Percentiles rank a stretch among this genome's conserved stretches.
These are phyloP conservation scores for Xylariaceae sp. DNA, from an alignment of 2,329 filamentous ascomycete genomes.

Conservation along the genomic window DNA sequence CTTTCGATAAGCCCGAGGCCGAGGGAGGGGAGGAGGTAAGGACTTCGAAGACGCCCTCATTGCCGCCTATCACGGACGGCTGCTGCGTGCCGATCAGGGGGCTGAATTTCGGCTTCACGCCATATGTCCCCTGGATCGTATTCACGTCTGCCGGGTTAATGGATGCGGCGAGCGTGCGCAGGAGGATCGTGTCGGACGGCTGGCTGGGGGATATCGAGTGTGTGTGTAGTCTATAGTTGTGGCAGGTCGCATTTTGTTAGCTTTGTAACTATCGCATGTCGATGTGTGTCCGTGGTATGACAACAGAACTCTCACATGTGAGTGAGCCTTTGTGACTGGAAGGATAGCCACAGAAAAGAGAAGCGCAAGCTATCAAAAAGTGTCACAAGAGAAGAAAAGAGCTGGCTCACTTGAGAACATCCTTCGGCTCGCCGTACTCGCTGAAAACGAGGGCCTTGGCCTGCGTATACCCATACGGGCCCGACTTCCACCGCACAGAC, in stretches of 20 bases:
- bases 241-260: too few relatives aligned
- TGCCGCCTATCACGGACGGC: slow-evolving; percentile 75
- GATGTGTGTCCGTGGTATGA: too few relatives aligned
- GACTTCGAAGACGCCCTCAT: slow-evolving; percentile 94
- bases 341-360: too few relatives aligned
- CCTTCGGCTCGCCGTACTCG: slow-evolving; percentile 66
- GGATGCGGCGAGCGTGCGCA: slow-evolving; percentile 83
- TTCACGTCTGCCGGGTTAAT: slow-evolving; percentile 98
- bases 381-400: not conserved
- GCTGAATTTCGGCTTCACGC: slow-evolving; percentile 72
- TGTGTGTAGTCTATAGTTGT: slow-evolving; percentile 52
- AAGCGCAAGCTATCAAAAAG: too few relatives aligned
- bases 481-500: slow-evolving; percentile 46
- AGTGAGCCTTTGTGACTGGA: too few relatives aligned
- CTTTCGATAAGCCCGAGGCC: slow-evolving; percentile 53
- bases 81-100: slow-evolving; percentile 68
- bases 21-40: slow-evolving; percentile 54
- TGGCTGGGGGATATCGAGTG: slow-evolving; percentile 74
- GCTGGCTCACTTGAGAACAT: slow-evolving; percentile 54
- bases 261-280: too few relatives aligned
- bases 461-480: slow-evolving; percentile 75
- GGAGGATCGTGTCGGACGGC: slow-evolving; percentile 59
- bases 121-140: slow-evolving; percentile 95
- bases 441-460: slow-evolving; percentile 76
- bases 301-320: too few relatives aligned